Base-by-base conservation (phyloP, 768 basidiomycete genomes). In the Mycena haematopus region DNA sequence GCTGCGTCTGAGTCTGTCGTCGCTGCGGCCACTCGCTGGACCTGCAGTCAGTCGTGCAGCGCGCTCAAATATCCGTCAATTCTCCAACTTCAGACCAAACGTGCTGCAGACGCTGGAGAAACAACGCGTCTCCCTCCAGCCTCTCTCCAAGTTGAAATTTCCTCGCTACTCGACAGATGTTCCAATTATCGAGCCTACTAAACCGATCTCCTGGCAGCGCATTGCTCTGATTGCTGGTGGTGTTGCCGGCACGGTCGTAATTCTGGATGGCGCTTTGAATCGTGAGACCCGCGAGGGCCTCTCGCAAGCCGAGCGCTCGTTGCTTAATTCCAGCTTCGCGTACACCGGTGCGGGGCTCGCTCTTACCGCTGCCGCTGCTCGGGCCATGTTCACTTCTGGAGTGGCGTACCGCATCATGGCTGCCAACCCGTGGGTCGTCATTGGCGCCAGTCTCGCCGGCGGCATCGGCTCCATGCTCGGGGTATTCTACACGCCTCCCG, bases 391-490 rank as follows among this genome's bases (percentile, higher is more conserved):
- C 76, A 84, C 75, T 66, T 84, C 84, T 57, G 88, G 92, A 2
- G 71, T 84, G 50, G 85, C 87, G 3, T 86, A 86, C 76, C 83
- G 88, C 58, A 78, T 95, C 56, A 92, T 95, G 92, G 76, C 89
- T 0, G 85, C 91, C 15, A 93, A 93, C 74, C 93, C 93, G 63
- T 94, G 92, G 93, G 78, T 90, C 57, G 91, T 95, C 2, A 84
- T 93, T 47, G 93, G 92, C 65, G 86, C 90, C 53, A 88, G 92
- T 75, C 82, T 94, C 42, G 87, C 81, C 15, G 91, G 91, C 15
- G 84, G 86, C 62, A 91, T 96, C 59, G 93, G 92, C 0, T 85
- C 87, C 4, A 96, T 96, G 91, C 86, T 91, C 81, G 92, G 90
- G 49, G 86, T 86, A 2, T 85, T 85, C 71, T 89, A 86, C 74